Base-by-base conservation (phyloP, 2,329 filamentous ascomycete genomes). In the Scytalidium lignicola region DNA sequence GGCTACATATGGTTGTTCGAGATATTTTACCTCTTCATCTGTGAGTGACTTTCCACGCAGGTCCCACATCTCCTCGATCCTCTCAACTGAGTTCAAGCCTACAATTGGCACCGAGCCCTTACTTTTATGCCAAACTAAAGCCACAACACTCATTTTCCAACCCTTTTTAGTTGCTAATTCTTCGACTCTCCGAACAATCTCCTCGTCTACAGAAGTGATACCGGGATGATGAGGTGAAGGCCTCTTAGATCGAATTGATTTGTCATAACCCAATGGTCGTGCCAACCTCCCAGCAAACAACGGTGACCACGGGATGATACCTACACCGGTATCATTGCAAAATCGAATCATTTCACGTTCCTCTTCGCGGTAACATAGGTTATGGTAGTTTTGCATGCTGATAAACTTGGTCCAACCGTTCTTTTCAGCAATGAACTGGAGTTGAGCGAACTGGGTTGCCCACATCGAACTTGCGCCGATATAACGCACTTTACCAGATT, bases 351-450 rank as follows among this genome's bases (percentile, higher is more conserved):
- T 64, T 49, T 64, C 62, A 21, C 61, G 57, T 61, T 74, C 76
- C 52, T 85, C 82, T 55, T 85, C 82, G 2, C 82, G 73, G 61
- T 82, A 81, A 2, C 76, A 60, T 1, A 79, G 65, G 54, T 79
- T 80, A 58, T 82, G 74, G 32, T 74, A 71, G 21, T 78, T 77
- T 54, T 82, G 78, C 79, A 82, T 82, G 2, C 67, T 72, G 49
- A 80, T 67, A 56, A 82, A 82, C 61, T 80, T 76, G 7, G 74
- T 77, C 78, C 77, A 82, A 21, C 75, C 73, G 44, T 79, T 60
- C 60, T 72, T 71, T 54, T 78, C 72, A n/a, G 79, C 80, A 13
- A 67, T 68, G 53, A 73, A 74, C 58, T 83, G 79, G 63, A 81
- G 63, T 29, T 66, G 64, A 8, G 72, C 71, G 54, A 78, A 78